These are phyloP conservation scores for Trapa bicornis DNA, from an alignment of 345 rosid genomes.

Conservation along the genomic window DNA sequence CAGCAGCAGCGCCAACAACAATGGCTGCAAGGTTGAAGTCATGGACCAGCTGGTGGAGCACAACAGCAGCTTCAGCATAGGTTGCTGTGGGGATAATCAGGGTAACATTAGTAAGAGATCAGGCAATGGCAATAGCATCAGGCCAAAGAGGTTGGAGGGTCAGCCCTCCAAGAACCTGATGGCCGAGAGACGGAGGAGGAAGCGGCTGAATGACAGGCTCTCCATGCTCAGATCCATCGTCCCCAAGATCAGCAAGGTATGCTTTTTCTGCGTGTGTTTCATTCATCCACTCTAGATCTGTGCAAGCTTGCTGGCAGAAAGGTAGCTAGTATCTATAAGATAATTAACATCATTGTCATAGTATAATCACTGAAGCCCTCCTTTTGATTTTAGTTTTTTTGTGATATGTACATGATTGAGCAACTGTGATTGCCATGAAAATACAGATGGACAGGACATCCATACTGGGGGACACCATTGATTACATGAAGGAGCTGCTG, in stretches of 20 bases:
- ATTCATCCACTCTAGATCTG: background rate
- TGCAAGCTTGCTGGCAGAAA: background rate
- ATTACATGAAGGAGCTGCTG: constrained; percentile 50
- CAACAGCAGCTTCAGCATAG: background rate
- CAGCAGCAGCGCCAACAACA: background rate
- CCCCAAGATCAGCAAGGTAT: constrained; percentile 36
- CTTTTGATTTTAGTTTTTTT: background rate
- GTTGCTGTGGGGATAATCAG: background rate
- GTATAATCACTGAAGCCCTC: background rate
- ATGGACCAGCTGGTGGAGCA: background rate
- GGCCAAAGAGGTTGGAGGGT: constrained; percentile 19
- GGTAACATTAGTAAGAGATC: background rate
- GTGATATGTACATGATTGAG: background rate
- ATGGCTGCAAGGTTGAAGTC: constrained; percentile 1
- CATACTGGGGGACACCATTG: constrained; percentile 40
- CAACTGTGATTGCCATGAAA: background rate
- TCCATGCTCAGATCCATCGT: constrained; percentile 33
- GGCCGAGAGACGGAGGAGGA: constrained; percentile 33
- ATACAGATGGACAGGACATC: constrained; percentile 40
- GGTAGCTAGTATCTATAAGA: no score
- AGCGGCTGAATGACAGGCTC: constrained; percentile 24
- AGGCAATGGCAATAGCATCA: background rate
- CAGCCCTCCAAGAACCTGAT: constrained; percentile 33
- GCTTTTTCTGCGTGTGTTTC: no score
- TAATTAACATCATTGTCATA: background rate